Base-by-base conservation (phyloP, 2,329 filamentous ascomycete species). In the Paecilomyces fulvus region DNA sequence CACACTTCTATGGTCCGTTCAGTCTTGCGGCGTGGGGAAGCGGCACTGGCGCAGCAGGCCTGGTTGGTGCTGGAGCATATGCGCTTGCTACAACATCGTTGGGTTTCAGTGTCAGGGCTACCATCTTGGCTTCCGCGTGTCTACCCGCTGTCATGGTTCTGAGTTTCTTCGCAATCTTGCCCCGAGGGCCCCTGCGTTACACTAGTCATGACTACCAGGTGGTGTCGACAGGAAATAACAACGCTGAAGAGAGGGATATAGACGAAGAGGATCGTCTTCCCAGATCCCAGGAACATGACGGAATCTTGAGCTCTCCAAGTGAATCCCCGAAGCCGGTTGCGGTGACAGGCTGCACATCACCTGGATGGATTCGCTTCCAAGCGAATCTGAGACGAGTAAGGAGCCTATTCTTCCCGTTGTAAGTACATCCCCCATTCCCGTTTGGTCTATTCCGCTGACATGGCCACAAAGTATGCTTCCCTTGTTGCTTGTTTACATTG, bases 11-110 rank as follows among this genome's bases (percentile, higher is more conserved):
- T 66, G 94, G 92, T 0, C 86, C 84, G 8, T 87, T 89, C 72
- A 90, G 90, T 64, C 80, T 97, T 17, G 92, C 92, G 0, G 87
- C 90, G 33, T 99, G 94, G 94, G 89, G 90, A 0, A 92, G 88
- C 61, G 92, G 92, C 0, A 96, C 92, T 0, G 92, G 92, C 1
- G 92, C 88, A 0, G 92, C 92, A 0, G 92, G 92, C 0, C 72
- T 99, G 56, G 79, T 92, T 0, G 94, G 94, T 4, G 90, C 92
- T 0, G 91, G 91, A 0, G 79, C 92, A 12, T 99, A 97, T 73
- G 89, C 95, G 7, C 68, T 92, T 51, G 80, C 94, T 57, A 97
- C 92, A 1, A 92, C 89, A 30, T 88, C 86, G 67, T 77, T 95
- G 56, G 84, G 85, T 0, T 81, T 96, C 61, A 84, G 82, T 54